Conservation (phyloP, 163 green algal species). For the Chlorella variabilis region DNA sequence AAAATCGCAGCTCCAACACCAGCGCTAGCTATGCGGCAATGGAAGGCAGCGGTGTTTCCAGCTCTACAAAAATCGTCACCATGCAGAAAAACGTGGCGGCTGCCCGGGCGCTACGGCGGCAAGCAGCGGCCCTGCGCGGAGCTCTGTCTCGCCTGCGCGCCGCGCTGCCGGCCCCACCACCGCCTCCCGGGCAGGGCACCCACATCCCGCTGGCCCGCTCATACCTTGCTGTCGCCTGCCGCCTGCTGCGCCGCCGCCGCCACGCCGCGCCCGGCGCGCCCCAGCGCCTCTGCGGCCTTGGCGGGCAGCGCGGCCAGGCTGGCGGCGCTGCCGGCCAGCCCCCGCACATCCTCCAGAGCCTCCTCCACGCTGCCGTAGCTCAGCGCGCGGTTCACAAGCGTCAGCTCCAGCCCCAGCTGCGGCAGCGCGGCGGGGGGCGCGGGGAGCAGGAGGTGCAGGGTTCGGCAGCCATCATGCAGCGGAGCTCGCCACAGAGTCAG, state of each 20-base stretch:
- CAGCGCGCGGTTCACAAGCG: conserved; percentile 3
- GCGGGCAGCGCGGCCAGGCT: background rate
- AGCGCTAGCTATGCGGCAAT: too few relatives aligned
- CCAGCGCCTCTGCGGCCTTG: conserved; percentile 19
- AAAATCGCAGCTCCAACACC: too few relatives aligned
- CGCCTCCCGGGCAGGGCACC: too few relatives aligned
- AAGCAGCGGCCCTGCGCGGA: too few relatives aligned
- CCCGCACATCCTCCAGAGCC: conserved; percentile 12
- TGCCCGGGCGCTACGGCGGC: too few relatives aligned
- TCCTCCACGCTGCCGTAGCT: conserved; percentile 24
- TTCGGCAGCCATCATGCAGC: background rate
- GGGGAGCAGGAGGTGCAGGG: background rate
- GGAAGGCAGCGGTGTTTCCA: too few relatives aligned
- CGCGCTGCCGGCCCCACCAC: too few relatives aligned
- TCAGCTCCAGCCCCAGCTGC: conserved; percentile 40
- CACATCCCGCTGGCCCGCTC: too few relatives aligned
- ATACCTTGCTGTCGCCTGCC: conserved; percentile 15
- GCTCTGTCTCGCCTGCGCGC: too few relatives aligned
- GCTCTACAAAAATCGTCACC: too few relatives aligned
- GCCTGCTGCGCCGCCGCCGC: background rate
- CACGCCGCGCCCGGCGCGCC: background rate
- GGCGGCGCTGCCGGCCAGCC: background rate
- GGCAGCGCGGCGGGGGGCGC: background rate
- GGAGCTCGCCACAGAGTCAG: background rate
- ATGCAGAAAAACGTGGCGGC: too few relatives aligned